Base-by-base conservation (phyloP, 2,329 filamentous ascomycete species). In the Xylaria digitata region DNA sequence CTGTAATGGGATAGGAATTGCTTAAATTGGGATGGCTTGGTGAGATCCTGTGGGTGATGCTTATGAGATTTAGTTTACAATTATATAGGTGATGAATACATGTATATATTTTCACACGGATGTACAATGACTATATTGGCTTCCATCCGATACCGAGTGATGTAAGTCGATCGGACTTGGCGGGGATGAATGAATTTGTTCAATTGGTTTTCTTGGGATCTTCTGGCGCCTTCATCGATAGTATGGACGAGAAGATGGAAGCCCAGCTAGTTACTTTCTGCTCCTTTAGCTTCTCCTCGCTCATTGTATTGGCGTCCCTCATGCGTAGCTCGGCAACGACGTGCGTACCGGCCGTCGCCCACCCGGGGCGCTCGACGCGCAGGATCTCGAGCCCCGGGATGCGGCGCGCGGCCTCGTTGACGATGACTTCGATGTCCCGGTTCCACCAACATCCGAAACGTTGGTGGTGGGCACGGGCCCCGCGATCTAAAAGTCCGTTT, bases 361-460 rank as follows among this genome's bases (percentile, higher is more conserved):
- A 76, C 58, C 82, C 82, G 2, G 86, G 86, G 57, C 85, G 81
- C 70, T 85, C 79, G 23, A 89, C 75, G 68, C 81, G 79, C 49
- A 89, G 82, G 46, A 90, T 78, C 75, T 89, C 84, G 56, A 90
- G 78, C 1, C 87, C 86, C 0, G 85, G 85, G 3, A 85, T 80
- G 56, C 75, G 74, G 57, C 72, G 68, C 21, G 79, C 79, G 34
- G 86, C 87, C 66, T 83, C 81, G 60, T 82, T 78, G 8, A 90
- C 82, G 34, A 90, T 81, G 40, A 73, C 78, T 72, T 85, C 84
- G 66, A 90, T 84, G 73, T 90, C 88, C 59, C 88, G 81, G 78
- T 90, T 90, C 87, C 87, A 90, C 88, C 88, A 90, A 78, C 88
- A 90, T 2, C 88, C 88, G 73, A 87, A 90, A 71, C 85, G 83